Evolutionary conservation across 371 early-diverging fungal species (phyloP), one percentile per base, ranked within the genome.

Genomic region (Mortierella sp.): DNA sequence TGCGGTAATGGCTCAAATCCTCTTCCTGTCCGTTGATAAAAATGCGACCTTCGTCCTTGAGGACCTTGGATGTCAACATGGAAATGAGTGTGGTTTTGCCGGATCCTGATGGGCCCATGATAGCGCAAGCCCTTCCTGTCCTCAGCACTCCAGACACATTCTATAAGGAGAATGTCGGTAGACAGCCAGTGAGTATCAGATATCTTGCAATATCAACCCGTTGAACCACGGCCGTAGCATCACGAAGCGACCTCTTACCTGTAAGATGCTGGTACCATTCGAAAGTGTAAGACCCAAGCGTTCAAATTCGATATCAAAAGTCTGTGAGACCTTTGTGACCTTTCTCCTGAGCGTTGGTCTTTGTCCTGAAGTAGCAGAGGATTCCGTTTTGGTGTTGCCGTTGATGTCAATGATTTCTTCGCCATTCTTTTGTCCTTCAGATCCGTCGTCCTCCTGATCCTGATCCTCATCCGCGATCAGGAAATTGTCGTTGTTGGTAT

Each of bases 21-120:
- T 83, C 82, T 56, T 85, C 82, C 42, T 71, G 73, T 19, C 87
- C 89, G 68, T 93, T 91, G 54, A 91, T 84, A 31, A 62, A 55
- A 24, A 94, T 81, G 24, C 84, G 82, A 30, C 92, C 86, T 27
- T 79, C 71, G 18, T 91, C 81, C 54, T 86, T 86, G n/a, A 88
- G 90, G 30, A 83, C 83, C 58, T 80, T 86, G 24, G 87, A 86
- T 0, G 87, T 72, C 51, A 81, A 46, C 49, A 80, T 62, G 18
- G 72, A 67, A 45, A 85, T 80, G 38, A 86, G 64, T 0, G 88
- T 89, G 0, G 92, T 91, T 58, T 88, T 89, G 1, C 91, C 92
- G 2, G 88, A 86, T 14, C 89, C 90, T 5, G 88, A 90, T 3
- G 93, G 89, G 2, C 94, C 96, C 89, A 95, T 89, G 67, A 96